Conservation (phyloP, 2,329 filamentous ascomycete species). For the Fusarium tricinctum region DNA sequence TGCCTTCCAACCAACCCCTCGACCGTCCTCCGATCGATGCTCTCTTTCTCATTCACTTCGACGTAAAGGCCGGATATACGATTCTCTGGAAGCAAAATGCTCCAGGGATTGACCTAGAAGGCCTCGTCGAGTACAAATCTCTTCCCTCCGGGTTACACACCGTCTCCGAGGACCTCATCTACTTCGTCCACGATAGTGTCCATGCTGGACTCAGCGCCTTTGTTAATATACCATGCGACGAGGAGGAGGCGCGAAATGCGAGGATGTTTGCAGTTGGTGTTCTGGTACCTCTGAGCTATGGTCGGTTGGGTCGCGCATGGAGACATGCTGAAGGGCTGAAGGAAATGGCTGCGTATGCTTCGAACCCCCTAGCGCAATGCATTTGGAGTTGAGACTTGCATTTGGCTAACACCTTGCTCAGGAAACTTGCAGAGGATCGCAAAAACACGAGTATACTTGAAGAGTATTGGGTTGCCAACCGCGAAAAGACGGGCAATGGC, state of each 20-base stretch:
- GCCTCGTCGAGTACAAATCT: conserved; percentile 95
- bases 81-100: conserved; percentile 87
- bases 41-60: conserved; percentile 90
- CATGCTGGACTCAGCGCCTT: conserved; percentile 94
- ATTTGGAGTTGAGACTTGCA: not conserved
- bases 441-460: conserved; percentile 75
- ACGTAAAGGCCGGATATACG: conserved; percentile 91
- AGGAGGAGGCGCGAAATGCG: conserved; percentile 84
- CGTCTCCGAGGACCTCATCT: conserved; percentile 88
- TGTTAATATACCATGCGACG: conserved; percentile 83
- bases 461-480: conserved; percentile 79
- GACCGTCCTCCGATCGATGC: conserved; percentile 70
- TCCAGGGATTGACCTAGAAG: conserved; percentile 80
- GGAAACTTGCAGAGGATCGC: conserved; percentile 74
- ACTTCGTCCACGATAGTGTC: conserved; percentile 86
- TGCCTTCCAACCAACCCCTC: conserved; percentile 51
- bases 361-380: not conserved
- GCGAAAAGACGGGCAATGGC: conserved; percentile 56
- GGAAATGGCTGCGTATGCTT: conserved; percentile 76
- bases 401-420: conserved; percentile 51
- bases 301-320: conserved; percentile 90
- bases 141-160: conserved; percentile 93
- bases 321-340: conserved; percentile 83
- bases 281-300: conserved; percentile 86
- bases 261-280: conserved; percentile 93